phyloP scores from a whole-genome alignment of 1,284 basidiomycete genomes.

The Moniliophthora roreri region DNA sequence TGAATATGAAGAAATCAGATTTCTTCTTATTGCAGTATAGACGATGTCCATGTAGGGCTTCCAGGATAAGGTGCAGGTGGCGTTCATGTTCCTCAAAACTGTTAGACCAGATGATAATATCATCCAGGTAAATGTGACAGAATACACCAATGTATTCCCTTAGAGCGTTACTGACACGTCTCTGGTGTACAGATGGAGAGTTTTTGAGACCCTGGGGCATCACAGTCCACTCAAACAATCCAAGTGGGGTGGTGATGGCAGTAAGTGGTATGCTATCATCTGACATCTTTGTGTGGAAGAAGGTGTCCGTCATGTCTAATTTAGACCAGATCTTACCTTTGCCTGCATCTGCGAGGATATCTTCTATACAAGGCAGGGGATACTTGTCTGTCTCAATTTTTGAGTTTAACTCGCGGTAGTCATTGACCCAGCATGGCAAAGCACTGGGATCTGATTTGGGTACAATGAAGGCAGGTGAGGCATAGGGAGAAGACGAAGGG shows the following conservation, averaged over 20 bases:
- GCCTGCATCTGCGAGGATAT: slow-evolving; percentile 26
- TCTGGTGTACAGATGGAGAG: slow-evolving; percentile 31
- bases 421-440: slow-evolving; percentile 33
- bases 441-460: slow-evolving; percentile 32
- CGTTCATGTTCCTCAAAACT: slow-evolving; percentile 30
- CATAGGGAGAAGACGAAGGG: slow-evolving; percentile 24
- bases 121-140: slow-evolving; percentile 22
- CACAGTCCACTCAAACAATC: slow-evolving; percentile 30
- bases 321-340: slow-evolving; percentile 23
- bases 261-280: not conserved
- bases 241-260: slow-evolving; percentile 23
- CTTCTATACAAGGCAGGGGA: slow-evolving; percentile 20
- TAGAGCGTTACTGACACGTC: slow-evolving; percentile 27
- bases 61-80: slow-evolving; percentile 27
- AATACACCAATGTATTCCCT: slow-evolving; percentile 17
- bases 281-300: slow-evolving; percentile 6
- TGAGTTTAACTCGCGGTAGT: slow-evolving; percentile 30
- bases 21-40: slow-evolving; percentile 31
- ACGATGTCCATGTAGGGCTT: slow-evolving; percentile 19
- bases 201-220: slow-evolving; percentile 27
- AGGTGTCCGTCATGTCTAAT: slow-evolving; percentile 9
- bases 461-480: slow-evolving; percentile 31
- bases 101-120: slow-evolving; percentile 38
- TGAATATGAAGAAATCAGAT: slow-evolving; percentile 10
- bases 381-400: slow-evolving; percentile 22